Percentiles rank a stretch among this genome's conserved stretches.
Conservation (phyloP, 179 eudicot species). For the Amaranthus tricolor region DNA sequence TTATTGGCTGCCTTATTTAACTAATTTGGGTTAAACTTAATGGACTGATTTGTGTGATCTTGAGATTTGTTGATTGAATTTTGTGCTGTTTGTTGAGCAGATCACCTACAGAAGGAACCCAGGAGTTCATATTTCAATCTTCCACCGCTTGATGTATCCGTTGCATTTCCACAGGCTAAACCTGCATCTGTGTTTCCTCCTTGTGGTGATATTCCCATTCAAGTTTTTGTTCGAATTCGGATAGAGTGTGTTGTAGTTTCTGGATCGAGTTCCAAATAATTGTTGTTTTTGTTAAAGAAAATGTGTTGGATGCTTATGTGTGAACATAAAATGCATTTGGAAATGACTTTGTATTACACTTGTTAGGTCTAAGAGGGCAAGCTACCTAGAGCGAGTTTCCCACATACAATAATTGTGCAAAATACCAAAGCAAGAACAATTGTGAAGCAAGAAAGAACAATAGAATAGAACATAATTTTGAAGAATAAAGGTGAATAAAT, state of each 20-base stretch:
- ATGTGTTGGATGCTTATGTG: not conserved
- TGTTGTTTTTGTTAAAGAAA: not conserved
- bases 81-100: conserved; percentile 31
- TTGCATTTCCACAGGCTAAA: conserved; percentile 94
- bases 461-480: too few relatives aligned
- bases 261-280: not conserved
- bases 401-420: too few relatives aligned
- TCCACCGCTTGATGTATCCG: conserved; percentile 82
- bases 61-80: conserved; percentile 1
- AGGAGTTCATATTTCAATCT: conserved; percentile 55
- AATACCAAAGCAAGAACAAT: too few relatives aligned
- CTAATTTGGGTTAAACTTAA: too few relatives aligned
- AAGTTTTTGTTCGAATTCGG: not conserved
- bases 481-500: too few relatives aligned
- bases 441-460: too few relatives aligned
- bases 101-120: conserved; percentile 41
- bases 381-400: too few relatives aligned
- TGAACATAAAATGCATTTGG: not conserved
- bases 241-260: not conserved
- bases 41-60: not conserved
- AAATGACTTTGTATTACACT: not conserved
- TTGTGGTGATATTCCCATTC: conserved; percentile 50
- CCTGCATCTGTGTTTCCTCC: conserved; percentile 92
- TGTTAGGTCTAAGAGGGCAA: too few relatives aligned
- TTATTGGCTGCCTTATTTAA: not conserved